These are phyloP conservation scores for Suillus tomentosus DNA, from an alignment of 768 basidiomycete species.

Conservation along the genomic window DNA sequence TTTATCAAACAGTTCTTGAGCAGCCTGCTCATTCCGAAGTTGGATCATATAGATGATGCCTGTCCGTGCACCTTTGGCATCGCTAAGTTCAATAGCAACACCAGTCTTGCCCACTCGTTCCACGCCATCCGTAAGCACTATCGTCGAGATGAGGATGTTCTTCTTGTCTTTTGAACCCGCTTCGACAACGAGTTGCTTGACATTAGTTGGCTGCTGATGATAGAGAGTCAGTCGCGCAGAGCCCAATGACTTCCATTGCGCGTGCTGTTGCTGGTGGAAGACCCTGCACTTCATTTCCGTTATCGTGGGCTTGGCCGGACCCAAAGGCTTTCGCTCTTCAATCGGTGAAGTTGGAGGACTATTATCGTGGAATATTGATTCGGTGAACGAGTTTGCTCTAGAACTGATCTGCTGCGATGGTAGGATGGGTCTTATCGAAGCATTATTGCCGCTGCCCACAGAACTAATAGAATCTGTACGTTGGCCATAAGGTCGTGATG, in stretches of 20 bases:
- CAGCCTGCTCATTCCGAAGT: constrained; percentile 84
- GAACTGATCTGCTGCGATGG: constrained; percentile 64
- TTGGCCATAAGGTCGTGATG: constrained; percentile 27
- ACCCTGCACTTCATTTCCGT: constrained; percentile 98
- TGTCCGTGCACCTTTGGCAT: constrained; percentile 79
- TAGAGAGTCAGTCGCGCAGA: constrained; percentile 87
- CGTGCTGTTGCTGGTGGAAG: constrained; percentile 92
- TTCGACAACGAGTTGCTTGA: constrained; percentile 96
- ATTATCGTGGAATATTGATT: constrained; percentile 60
- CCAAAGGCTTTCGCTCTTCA: constrained; percentile 52
- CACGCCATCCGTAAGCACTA: constrained; percentile 93
- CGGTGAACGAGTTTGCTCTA: constrained; percentile 51
- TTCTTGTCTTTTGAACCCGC: constrained; percentile 77
- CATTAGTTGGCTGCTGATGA: constrained; percentile 77
- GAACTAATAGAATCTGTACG: constrained; percentile 23
- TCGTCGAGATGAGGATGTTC: constrained; percentile 87
- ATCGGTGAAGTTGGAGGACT: constrained; percentile 87
- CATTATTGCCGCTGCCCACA: constrained; percentile 17
- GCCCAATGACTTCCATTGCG: constrained; percentile 97
- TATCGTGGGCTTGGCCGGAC: constrained; percentile 75
- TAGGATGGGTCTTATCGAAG: constrained; percentile 54
- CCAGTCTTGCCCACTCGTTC: constrained; percentile 99
- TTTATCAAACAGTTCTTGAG: constrained; percentile 82
- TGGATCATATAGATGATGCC: constrained; percentile 98
- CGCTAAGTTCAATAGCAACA: constrained; percentile 93